A percentile compares a stretch with the other conserved stretches of the same genome.
phyloP scores from a whole-genome alignment of 768 basidiomycete species.

The Pleurotus salmoneostramineus region DNA sequence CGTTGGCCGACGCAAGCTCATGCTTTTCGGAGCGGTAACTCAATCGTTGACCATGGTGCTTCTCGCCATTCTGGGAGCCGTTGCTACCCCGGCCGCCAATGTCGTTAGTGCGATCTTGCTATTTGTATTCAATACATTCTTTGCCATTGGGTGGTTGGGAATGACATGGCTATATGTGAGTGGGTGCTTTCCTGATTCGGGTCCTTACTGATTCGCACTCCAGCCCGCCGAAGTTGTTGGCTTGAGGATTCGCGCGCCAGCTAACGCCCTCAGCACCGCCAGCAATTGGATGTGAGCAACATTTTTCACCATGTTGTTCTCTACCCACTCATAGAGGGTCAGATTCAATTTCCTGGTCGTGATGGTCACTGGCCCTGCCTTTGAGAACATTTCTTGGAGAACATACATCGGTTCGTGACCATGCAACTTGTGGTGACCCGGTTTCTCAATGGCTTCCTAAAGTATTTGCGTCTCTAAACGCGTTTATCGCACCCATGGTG shows the following conservation, averaged over 20 bases:
- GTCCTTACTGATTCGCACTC: background rate
- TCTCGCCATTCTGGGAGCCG: conserved; percentile 45
- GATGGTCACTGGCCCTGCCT: conserved; percentile 59
- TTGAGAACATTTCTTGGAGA: conserved; percentile 53
- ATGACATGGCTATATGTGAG: conserved; percentile 70
- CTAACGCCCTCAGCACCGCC: conserved; percentile 49
- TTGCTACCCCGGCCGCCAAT: conserved; percentile 42
- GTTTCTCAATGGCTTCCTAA: background rate
- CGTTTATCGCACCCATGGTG: conserved; percentile 51
- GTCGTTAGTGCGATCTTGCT: conserved; percentile 51
- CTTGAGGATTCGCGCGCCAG: conserved; percentile 56
- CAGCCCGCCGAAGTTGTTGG: conserved; percentile 63
- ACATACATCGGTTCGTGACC: conserved; percentile 48
- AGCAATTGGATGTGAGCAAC: conserved; percentile 39
- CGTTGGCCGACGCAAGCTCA: conserved; percentile 43
- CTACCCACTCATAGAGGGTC: background rate
- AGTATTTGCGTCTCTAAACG: conserved; percentile 56
- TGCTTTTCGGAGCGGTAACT: conserved; percentile 47
- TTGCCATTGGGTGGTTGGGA: conserved; percentile 67
- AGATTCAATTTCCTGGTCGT: conserved; percentile 55
- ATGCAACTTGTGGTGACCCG: background rate
- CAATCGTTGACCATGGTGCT: conserved; percentile 37
- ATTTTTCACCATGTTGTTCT: background rate
- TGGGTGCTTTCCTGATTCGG: conserved; percentile 5
- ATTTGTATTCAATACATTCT: conserved; percentile 72